Evolutionary conservation across 1,139 yeast species (phyloP), one percentile per base, ranked within the genome.

Genomic region (Protomyces gravidus): DNA sequence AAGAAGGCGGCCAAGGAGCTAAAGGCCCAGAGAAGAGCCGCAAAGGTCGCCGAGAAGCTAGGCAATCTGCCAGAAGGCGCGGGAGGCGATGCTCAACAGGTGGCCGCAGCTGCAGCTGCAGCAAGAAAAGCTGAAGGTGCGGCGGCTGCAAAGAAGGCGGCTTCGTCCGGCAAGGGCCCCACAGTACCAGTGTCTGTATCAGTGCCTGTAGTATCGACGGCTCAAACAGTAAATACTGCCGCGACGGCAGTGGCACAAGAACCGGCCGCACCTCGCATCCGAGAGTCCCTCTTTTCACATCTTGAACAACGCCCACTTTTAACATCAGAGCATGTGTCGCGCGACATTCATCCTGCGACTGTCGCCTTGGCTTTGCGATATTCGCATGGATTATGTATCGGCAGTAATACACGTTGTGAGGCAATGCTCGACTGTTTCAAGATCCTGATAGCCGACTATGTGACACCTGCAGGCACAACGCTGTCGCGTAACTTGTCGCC

Each of bases 401-500:
- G 99, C 0, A 89, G 97, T 0, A 86, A 84, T 13, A 84, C 88
- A 28, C 80, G 99, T 66, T 86, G 96, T 70, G 77, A 78, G 65
- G 84, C 89, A 33, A 89, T 92, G 95, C 76, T 94, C 71, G 81
- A 81, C 64, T 92, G 90, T 6, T 94, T 94, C 73, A 85, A 87
- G 55, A 79, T 76, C 45, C 94, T 92, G 23, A 88, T 94, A 57
- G 69, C 72, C 46, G 95, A 89, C 67, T 94, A 92, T 70, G 74
- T 78, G 61, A 89, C 97, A 0, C 98, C 98, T 2, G 81, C 78
- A 47, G 90, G 88, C 61, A 86, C 94, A 13, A 85, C 95, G 0
- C 77, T 94, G 66, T 83, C 92, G 40, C 82, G 99, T 75, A 88
- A 90, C 72, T 78, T 94, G 68, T 89, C 97, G 0, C 84, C 86